These are phyloP conservation scores for Trypanosoma boissoni DNA, from an alignment of 208 protist genomes.

Conservation along the genomic window DNA sequence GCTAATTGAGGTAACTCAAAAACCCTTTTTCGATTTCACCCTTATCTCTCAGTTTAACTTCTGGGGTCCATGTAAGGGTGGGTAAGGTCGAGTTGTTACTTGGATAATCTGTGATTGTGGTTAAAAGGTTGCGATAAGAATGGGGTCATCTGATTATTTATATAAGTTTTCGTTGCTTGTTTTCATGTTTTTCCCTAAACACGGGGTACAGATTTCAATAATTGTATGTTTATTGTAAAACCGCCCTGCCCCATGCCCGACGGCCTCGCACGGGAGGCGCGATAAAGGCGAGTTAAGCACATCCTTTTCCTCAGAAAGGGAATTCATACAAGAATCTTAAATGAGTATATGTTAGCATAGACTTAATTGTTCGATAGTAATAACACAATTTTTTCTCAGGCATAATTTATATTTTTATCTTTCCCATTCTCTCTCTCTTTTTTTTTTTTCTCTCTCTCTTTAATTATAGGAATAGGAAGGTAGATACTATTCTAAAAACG, in stretches of 20 bases:
- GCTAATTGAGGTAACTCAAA: not conserved
- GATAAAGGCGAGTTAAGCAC: no score
- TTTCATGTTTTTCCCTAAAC: constrained; percentile 1
- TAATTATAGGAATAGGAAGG: constrained; percentile 5
- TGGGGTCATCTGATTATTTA: no score
- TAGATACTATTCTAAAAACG: constrained; percentile 13
- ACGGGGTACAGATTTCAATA: not conserved
- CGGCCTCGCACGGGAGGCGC: no score
- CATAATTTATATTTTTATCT: not conserved
- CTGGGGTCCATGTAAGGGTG: not conserved
- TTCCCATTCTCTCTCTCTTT: not conserved
- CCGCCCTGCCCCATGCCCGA: no score
- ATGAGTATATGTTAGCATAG: no score
- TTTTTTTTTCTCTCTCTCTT: constrained; percentile 30
- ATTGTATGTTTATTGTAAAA: no score
- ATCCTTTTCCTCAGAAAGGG: no score
- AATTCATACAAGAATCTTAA: no score
- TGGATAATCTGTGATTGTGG: not conserved
- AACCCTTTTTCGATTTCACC: not conserved
- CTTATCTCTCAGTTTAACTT: not conserved
- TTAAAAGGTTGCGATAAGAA: no score
- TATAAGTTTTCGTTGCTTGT: no score
- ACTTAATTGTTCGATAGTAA: no score
- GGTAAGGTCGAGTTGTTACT: not conserved
- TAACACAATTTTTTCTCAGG: not conserved